Evolutionary conservation across 345 rosid genomes (phyloP), one percentile per base, ranked within the genome.

Genomic region (Bruguiera sexangula): DNA sequence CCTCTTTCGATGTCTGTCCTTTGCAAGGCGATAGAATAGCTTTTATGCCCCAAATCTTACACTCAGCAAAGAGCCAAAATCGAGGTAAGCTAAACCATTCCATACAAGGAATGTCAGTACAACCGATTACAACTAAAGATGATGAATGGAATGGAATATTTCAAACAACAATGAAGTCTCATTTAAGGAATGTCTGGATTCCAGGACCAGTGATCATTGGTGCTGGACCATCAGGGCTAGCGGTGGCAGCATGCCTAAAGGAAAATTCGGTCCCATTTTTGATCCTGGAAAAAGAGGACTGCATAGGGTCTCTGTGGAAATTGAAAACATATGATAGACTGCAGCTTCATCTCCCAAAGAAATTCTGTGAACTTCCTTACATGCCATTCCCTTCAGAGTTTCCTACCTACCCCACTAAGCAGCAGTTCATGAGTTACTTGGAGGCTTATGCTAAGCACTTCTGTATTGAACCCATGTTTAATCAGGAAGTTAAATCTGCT

Each of bases 161-260:
- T 56, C 16, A 56, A 21, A 16, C 60, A 56, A 24, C 26, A 56
- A 21, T 24, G 60, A 56, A 22, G 31, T 56, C 60, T 10, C 60
- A 10, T 8, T 56, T 26, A 39, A 63, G 32, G 63, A 9, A 32
- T 13, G 62, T 39, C 56, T 51, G 53, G 26, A 51, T 80, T 22
- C 37, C 68, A 6, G 83, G 83, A 51, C 80, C 83, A 7, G 76
- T 80, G 59, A 73, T 80, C 43, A 66, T 80, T 31, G 83, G 83
- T 0, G 83, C 83, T 1, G 83, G 83, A 3, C 83, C 83, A 8
- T 80, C 83, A 8, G 83, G 83, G 6, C 75, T 80, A 0, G 83
- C 83, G 15, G 77, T 70, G 10, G 60, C 83, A 13, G 83, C 83
- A 21, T 80, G 80, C 62, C 69, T 80, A 1, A 75, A 70, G 39